Percentiles rank a stretch among this genome's conserved stretches.
phyloP scores from a whole-genome alignment of 352 stramenopile species.

The Phytopythium mirpurense region DNA sequence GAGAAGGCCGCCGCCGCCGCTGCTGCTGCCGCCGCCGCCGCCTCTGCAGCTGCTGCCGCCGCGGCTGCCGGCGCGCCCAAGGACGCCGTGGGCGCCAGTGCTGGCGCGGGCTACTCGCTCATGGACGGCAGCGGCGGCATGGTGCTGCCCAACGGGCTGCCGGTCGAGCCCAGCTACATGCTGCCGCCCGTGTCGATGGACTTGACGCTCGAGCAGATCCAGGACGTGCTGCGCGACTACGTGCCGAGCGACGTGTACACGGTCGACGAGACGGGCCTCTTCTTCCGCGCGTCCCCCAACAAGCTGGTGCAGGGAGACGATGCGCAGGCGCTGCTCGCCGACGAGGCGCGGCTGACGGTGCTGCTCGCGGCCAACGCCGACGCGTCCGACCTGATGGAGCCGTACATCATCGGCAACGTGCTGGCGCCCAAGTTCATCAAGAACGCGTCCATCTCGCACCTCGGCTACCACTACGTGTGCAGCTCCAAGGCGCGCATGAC shows the following conservation, averaged over 20 bases:
- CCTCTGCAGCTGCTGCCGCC: not conserved
- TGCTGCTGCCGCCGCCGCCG: not conserved
- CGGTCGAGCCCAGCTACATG: constrained; percentile 70
- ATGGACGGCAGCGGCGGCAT: constrained; percentile 49
- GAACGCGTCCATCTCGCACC: constrained; percentile 72
- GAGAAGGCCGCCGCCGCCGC: constrained; percentile 19
- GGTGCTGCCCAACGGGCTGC: constrained; percentile 35
- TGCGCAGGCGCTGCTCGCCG: constrained; percentile 60
- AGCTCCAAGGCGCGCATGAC: constrained; percentile 84
- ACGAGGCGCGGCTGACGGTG: constrained; percentile 72
- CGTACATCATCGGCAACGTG: constrained; percentile 80
- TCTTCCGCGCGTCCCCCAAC: constrained; percentile 80
- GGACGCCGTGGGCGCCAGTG: constrained; percentile 8
- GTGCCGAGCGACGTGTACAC: constrained; percentile 82
- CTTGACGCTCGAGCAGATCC: constrained; percentile 79
- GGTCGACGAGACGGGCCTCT: constrained; percentile 83
- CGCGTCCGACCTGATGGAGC: constrained; percentile 75
- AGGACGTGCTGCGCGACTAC: constrained; percentile 80
- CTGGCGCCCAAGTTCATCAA: constrained; percentile 74
- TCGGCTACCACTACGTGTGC: constrained; percentile 85
- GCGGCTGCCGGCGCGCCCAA: constrained; percentile 8
- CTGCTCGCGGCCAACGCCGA: constrained; percentile 72
- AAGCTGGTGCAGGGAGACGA: constrained; percentile 83
- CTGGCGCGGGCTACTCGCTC: constrained; percentile 19
- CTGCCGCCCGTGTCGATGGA: constrained; percentile 75